These are phyloP conservation scores for Claviceps quebecensis DNA, from an alignment of 2,329 filamentous ascomycete genomes.

Conservation along the genomic window DNA sequence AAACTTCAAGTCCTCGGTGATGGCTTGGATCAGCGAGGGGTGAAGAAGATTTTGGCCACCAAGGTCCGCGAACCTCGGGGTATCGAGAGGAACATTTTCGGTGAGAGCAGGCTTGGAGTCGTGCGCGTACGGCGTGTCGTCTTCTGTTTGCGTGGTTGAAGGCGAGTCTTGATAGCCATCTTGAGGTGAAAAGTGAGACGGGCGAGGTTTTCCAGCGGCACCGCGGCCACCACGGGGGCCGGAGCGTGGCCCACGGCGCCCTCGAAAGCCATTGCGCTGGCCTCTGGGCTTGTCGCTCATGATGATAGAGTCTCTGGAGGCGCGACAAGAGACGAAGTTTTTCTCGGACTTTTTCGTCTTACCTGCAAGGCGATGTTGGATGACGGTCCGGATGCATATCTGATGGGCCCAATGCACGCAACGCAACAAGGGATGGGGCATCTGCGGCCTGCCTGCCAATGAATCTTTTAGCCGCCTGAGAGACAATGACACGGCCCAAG, in stretches of 20 bases:
- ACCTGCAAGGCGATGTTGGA: background rate
- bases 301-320: background rate
- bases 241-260: constrained; percentile 1
- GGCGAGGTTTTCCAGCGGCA: background rate
- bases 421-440: background rate
- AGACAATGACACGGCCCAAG: background rate
- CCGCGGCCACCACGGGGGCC: background rate
- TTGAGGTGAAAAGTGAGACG: background rate
- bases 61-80: constrained; percentile 32
- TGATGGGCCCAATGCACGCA: background rate
- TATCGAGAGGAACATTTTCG: constrained; percentile 25
- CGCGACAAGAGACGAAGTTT: background rate
- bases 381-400: background rate
- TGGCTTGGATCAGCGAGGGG: constrained; percentile 31
- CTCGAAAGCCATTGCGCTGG: constrained; percentile 1
- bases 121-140: background rate
- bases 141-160: background rate
- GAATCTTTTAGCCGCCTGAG: too few species aligned
- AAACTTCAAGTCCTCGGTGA: constrained; percentile 34
- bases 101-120: constrained; percentile 6
- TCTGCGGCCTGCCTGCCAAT: background rate
- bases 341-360: background rate
- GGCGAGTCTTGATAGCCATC: background rate
- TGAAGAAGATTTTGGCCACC: constrained; percentile 25
- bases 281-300: constrained; percentile 3